Evolutionary conservation across 345 rosid species (phyloP), one percentile per base, ranked within the genome.

Genomic region (Populus pruinosa): DNA sequence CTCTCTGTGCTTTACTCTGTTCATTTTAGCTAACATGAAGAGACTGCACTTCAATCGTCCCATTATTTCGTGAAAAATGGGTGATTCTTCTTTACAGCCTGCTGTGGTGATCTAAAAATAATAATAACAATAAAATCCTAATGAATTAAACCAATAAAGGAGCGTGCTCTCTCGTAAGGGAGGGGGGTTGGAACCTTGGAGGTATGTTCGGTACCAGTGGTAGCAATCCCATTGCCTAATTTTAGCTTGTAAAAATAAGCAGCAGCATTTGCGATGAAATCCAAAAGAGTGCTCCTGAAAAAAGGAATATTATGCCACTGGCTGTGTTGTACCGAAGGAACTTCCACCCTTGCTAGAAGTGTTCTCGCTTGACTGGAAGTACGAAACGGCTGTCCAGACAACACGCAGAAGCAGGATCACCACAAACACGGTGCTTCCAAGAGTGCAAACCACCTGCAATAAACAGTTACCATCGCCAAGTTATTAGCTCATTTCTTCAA

Each of bases 361-460:
- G 69, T 76, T 89, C 71, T 87, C 90, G 69, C 56, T 86, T 39
- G 86, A 87, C 65, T 92, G 93, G 78, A 90, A 89, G 74, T 82
- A 89, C 1, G 96, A 84, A 80, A 84, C 77, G 68, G 86, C 85
- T 5, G 89, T 90, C 98, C 93, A 91, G 18, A 90, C 72, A 75
- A 89, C 81, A 8, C 96, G 91, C 4, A 92, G 72, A 47, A 90
- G 80, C 77, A 92, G 70, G 80, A 92, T 89, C 35, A 71, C 90
- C 17, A 80, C 84, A 75, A 90, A 94, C 20, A 92, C 93, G 0
- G 90, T 87, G 80, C 92, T 90, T 53, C 96, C 94, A 8, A 91
- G 83, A 53, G 86, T 87, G 93, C 97, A 92, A 38, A 87, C 87
- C 62, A 92, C 96, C 94, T 92, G 85, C 38, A 77, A 79, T 70